Conservation (phyloP, 768 basidiomycete genomes). For the Lentinula boryana region DNA sequence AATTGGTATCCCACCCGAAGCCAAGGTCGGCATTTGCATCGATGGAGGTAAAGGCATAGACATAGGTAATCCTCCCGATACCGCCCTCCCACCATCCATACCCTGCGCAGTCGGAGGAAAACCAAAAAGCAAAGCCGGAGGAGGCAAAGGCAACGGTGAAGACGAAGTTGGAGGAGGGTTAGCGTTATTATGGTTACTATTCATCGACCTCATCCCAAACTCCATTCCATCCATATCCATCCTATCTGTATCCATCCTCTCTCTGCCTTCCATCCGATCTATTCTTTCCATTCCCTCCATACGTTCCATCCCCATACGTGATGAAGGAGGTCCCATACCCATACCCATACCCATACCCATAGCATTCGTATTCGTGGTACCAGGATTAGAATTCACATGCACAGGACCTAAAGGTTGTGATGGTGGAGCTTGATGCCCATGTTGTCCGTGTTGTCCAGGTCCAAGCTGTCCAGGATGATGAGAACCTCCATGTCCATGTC, state of each 20-base stretch:
- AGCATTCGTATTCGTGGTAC: background rate
- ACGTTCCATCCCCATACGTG: too few relatives aligned
- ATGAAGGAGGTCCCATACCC: background rate
- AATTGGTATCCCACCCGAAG: background rate
- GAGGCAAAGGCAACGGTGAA: too few relatives aligned
- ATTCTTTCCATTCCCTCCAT: too few relatives aligned
- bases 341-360: background rate
- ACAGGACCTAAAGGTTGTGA: background rate
- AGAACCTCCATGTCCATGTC: too few relatives aligned
- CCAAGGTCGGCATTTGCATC: too few relatives aligned
- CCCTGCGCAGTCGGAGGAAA: too few relatives aligned
- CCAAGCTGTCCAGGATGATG: background rate
- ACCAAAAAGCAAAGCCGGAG: too few relatives aligned
- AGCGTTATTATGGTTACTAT: too few relatives aligned
- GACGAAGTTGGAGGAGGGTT: too few relatives aligned
- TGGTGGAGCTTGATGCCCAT: background rate
- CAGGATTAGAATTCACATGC: background rate
- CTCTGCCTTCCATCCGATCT: too few relatives aligned
- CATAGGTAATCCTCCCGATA: background rate
- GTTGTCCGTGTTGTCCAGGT: background rate
- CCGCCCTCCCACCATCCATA: background rate
- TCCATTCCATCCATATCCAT: background rate
- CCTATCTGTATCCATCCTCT: background rate
- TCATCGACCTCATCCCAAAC: too few relatives aligned
- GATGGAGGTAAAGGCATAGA: too few relatives aligned